Percentiles rank a stretch among this genome's conserved stretches.
These are phyloP conservation scores for Paraleonurus japonicus DNA, from an alignment of 257 asterid genomes.

Conservation along the genomic window DNA sequence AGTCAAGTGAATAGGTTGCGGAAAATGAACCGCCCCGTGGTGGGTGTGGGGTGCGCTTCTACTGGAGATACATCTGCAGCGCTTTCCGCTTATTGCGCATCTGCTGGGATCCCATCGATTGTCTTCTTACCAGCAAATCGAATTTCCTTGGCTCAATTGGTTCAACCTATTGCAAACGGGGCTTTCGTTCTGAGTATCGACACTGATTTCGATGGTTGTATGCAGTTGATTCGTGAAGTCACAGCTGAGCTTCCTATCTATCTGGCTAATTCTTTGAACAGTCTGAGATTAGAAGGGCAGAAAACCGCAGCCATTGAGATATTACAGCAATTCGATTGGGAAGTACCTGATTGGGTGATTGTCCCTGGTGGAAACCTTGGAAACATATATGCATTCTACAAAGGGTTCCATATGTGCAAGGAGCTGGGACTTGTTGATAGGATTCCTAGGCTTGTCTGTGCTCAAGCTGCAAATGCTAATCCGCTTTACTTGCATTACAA, in stretches of 20 bases:
- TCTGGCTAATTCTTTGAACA: conserved; percentile 75
- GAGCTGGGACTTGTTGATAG: conserved; percentile 78
- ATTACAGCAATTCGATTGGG: conserved; percentile 84
- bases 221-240: conserved; percentile 83
- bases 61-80: conserved; percentile 89
- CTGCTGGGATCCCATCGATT: conserved; percentile 80
- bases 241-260: conserved; percentile 83
- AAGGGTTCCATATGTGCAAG: conserved; percentile 82
- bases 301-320: conserved; percentile 89
- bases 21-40: conserved; percentile 67
- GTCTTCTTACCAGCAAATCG: conserved; percentile 74
- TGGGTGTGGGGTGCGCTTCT: conserved; percentile 84
- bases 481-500: conserved; percentile 72
- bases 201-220: conserved; percentile 91
- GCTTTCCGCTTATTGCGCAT: conserved; percentile 70
- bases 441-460: conserved; percentile 85
- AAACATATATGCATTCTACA: conserved; percentile 79
- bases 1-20: conserved; percentile 75
- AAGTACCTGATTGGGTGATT: conserved; percentile 90
- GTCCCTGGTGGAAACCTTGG: conserved; percentile 90
- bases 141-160: conserved; percentile 73
- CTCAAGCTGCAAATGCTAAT: conserved; percentile 87
- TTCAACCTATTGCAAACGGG: conserved; percentile 90
- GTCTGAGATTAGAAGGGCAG: conserved; percentile 83
- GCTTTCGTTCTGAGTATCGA: conserved; percentile 82